Evolutionary conservation across 2,329 filamentous ascomycete genomes (phyloP).

Genomic region (Pseudogymnoascus sp.): DNA sequence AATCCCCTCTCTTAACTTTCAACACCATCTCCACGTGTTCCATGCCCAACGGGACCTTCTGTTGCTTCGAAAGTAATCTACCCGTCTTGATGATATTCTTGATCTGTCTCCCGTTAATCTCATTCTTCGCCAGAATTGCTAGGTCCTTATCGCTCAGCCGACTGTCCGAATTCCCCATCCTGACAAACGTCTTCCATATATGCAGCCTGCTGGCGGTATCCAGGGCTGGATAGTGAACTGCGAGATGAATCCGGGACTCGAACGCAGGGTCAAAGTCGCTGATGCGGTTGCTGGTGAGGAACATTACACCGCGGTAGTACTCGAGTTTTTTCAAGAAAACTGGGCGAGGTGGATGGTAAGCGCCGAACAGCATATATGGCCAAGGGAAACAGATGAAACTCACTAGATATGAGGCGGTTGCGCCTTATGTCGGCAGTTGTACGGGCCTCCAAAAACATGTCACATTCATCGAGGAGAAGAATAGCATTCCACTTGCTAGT

Average conservation of each 20-base stretch:
- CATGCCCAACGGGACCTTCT: slow-evolving; percentile 21
- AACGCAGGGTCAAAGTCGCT: slow-evolving; percentile 31
- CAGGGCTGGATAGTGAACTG: slow-evolving; percentile 23
- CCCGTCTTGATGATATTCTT: slow-evolving; percentile 32
- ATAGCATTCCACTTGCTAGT: slow-evolving; percentile 68
- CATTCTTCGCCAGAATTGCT: slow-evolving; percentile 16
- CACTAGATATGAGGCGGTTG: slow-evolving; percentile 33
- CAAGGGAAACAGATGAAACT: neutral
- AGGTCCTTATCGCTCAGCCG: slow-evolving; percentile 18
- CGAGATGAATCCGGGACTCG: slow-evolving; percentile 29
- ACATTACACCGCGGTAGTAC: slow-evolving; percentile 35
- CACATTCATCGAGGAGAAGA: slow-evolving; percentile 64
- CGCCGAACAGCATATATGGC: neutral
- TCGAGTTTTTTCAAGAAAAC: slow-evolving; percentile 33
- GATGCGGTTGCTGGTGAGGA: slow-evolving; percentile 33
- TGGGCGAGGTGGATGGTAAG: neutral
- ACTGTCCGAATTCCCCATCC: slow-evolving; percentile 9
- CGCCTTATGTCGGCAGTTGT: slow-evolving; percentile 31
- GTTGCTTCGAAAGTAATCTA: slow-evolving; percentile 23
- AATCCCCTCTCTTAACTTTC: slow-evolving; percentile 19
- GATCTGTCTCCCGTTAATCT: slow-evolving; percentile 31
- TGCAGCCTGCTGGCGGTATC: slow-evolving; percentile 18
- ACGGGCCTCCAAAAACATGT: slow-evolving; percentile 45
- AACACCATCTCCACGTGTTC: slow-evolving; percentile 25
- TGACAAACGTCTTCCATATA: slow-evolving; percentile 23